Conservation (phyloP, 352 stramenopile genomes). For the Pythium periplocum region DNA sequence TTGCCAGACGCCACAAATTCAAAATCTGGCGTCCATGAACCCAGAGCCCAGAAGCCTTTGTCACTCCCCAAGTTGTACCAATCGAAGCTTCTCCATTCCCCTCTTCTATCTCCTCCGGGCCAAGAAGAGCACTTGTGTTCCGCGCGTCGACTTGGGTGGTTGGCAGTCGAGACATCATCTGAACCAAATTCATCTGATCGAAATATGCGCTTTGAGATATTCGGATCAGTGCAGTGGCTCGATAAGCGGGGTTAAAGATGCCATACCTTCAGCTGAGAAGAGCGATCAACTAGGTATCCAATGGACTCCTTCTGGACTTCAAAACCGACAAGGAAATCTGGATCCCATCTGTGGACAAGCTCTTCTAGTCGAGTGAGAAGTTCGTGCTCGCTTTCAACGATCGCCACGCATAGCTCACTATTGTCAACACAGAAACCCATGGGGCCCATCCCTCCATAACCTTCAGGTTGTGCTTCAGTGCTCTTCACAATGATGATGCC, state of each 20-base stretch:
- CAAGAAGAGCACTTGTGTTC: constrained; percentile 15
- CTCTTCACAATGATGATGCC: constrained; percentile 50
- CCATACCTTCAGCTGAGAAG: constrained; percentile 17
- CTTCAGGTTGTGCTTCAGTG: no score
- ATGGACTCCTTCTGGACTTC: constrained; percentile 20
- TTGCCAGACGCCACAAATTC: constrained; percentile 89
- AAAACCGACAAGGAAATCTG: constrained; percentile 19
- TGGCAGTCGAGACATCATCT: constrained; percentile 25
- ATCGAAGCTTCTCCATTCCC: constrained; percentile 36
- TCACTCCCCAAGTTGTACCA: constrained; percentile 71
- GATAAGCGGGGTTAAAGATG: not conserved
- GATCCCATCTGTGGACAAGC: constrained; percentile 17
- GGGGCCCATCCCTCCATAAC: no score
- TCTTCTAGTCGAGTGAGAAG: constrained; percentile 13
- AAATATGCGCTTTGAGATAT: no score
- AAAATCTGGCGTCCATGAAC: constrained; percentile 87
- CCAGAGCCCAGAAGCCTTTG: constrained; percentile 84
- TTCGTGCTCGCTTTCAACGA: constrained; percentile 23
- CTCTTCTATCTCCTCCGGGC: constrained; percentile 19
- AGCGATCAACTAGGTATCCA: constrained; percentile 14
- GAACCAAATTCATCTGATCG: constrained; percentile 24
- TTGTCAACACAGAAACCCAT: constrained; percentile 17
- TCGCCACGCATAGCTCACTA: constrained; percentile 12
- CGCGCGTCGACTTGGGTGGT: constrained; percentile 20
- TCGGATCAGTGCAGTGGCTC: no score